Evolutionary conservation across 805 yeast genomes (phyloP).

Genomic region (Candida endomychidarum): DNA sequence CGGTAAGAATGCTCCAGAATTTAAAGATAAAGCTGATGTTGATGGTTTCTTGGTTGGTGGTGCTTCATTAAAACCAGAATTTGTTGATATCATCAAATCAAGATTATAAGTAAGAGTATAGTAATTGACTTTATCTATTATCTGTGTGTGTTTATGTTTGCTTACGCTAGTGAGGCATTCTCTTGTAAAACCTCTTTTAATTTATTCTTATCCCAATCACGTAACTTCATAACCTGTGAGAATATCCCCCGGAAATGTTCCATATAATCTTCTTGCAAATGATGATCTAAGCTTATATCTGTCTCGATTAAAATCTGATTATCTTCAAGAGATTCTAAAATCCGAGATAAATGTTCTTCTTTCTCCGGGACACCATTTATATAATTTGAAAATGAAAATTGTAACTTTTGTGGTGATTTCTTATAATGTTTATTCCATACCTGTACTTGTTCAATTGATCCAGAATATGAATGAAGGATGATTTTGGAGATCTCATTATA

Average conservation of each 20-base stretch:
- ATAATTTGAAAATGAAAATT: conserved; percentile 54
- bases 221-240: conserved; percentile 15
- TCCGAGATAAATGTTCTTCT: conserved; percentile 18
- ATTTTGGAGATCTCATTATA: conserved; percentile 36
- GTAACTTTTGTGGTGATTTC: conserved; percentile 27
- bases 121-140: background rate
- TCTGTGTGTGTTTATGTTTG: too few species aligned
- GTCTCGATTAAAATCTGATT: conserved; percentile 36
- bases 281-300: conserved; percentile 34
- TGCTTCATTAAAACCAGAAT: conserved; percentile 98
- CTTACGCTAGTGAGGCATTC: too few species aligned
- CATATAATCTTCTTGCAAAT: conserved; percentile 20
- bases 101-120: conserved; percentile 64
- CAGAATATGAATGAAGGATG: conserved; percentile 83
- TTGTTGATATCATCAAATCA: conserved; percentile 90
- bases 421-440: conserved; percentile 42
- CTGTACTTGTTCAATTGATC: conserved; percentile 68
- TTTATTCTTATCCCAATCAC: conserved; percentile 14
- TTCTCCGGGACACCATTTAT: conserved; percentile 43
- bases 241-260: conserved; percentile 24
- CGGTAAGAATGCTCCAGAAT: conserved; percentile 86
- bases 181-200: conserved; percentile 6
- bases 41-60: conserved; percentile 99
- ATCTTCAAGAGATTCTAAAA: conserved; percentile 20
- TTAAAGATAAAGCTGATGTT: conserved; percentile 89